Conservation (phyloP, 2,329 filamentous ascomycete genomes). For the Rhinocladiella similis region DNA sequence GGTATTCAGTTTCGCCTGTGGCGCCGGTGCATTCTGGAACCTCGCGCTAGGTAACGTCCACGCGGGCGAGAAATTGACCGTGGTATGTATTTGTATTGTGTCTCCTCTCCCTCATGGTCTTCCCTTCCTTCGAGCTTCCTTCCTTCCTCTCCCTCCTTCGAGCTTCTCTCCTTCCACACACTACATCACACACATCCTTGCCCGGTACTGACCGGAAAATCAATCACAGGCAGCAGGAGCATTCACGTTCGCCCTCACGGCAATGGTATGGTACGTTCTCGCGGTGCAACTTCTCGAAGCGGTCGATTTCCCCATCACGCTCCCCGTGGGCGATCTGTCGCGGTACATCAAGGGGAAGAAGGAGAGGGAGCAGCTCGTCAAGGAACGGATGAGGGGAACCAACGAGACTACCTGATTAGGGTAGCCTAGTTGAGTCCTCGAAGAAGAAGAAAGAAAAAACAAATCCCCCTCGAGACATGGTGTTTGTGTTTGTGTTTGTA, state of each 20-base stretch:
- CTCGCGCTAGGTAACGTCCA: constrained; percentile 9
- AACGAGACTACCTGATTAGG: too few species aligned
- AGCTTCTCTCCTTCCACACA: too few species aligned
- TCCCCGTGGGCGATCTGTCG: constrained; percentile 60
- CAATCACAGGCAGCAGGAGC: constrained; percentile 45
- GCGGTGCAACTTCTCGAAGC: constrained; percentile 53
- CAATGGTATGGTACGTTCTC: constrained; percentile 58
- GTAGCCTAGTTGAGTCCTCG: too few species aligned
- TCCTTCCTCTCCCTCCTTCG: too few species aligned
- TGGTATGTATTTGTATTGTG: constrained; percentile 8
- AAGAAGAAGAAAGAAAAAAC: too few species aligned
- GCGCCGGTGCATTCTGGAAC: constrained; percentile 13
- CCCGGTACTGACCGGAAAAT: too few species aligned
- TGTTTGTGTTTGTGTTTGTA: too few species aligned
- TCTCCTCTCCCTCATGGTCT: not conserved
- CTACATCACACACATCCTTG: too few species aligned
- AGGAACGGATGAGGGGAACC: not conserved
- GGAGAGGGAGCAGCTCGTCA: constrained; percentile 2
- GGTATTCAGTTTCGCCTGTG: constrained; percentile 13
- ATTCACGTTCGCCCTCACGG: constrained; percentile 49
- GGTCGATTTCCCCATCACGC: constrained; percentile 57
- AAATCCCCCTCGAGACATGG: too few species aligned
- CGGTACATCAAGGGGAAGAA: constrained; percentile 38
- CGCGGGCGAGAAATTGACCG: constrained; percentile 1
- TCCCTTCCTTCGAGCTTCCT: not conserved